These are phyloP conservation scores for Ceratocystis smalleyi DNA, from an alignment of 2,329 filamentous ascomycete species.

Conservation along the genomic window DNA sequence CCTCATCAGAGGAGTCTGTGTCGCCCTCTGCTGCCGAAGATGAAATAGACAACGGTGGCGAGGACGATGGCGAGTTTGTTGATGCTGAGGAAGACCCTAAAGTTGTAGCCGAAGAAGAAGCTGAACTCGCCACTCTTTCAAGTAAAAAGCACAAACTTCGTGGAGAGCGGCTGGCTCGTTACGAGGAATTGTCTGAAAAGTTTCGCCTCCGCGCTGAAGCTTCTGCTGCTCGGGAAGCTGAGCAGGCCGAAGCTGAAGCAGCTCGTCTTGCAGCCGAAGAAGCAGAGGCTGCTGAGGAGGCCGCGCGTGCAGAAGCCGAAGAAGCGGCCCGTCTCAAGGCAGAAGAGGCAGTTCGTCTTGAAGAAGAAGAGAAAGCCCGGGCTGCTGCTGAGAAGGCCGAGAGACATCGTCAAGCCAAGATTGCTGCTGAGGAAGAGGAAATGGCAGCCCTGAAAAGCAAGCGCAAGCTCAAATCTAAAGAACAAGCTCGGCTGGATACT, in stretches of 20 bases:
- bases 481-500: slow-evolving; percentile 16
- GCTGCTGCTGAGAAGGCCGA: slow-evolving; percentile 5
- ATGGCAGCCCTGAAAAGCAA: slow-evolving; percentile 1
- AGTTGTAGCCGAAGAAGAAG: slow-evolving; percentile 23
- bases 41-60: neutral
- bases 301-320: neutral
- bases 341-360: neutral
- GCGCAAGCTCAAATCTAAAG: slow-evolving; percentile 11
- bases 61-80: slow-evolving; percentile 5
- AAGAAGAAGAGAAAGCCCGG: slow-evolving; percentile 6
- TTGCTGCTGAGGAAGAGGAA: slow-evolving; percentile 8
- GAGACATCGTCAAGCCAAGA: neutral
- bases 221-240: slow-evolving; percentile 21
- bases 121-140: slow-evolving; percentile 26
- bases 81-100: slow-evolving; percentile 15
- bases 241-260: neutral
- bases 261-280: slow-evolving; percentile 19
- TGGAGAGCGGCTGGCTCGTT: neutral
- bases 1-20: neutral
- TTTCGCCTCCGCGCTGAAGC: slow-evolving; percentile 15
- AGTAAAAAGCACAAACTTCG: slow-evolving; percentile 18
- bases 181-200: slow-evolving; percentile 9
- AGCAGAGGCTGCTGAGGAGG: slow-evolving; percentile 20
- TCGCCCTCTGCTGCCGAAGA: neutral
- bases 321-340: neutral